Base-by-base conservation (phyloP, 2,329 filamentous ascomycete genomes). In the Colletotrichum sp. region DNA sequence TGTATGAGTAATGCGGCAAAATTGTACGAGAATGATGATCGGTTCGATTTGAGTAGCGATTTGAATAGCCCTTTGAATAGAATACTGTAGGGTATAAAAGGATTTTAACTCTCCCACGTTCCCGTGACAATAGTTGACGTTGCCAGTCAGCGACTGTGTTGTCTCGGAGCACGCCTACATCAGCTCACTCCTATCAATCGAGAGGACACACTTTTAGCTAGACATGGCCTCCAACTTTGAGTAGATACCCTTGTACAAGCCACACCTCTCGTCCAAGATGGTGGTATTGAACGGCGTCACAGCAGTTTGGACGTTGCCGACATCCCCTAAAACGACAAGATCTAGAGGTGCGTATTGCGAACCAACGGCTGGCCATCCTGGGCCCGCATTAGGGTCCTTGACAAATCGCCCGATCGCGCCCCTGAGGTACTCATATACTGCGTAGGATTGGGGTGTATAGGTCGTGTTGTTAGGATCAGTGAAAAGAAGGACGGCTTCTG, bases 401-500 rank as follows among this genome's bases (percentile, higher is more conserved):
- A 80, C 77, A 36, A 83, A 82, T 9, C 55, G 60, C 6, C 79
- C 81, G 15, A 81, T 77, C 12, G 78, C 76, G 13, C 77, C 76
- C 7, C 82, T 78, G 5, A 81, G 59, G 55, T 79, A 79, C n/a
- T 77, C 79, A 16, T 77, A 79, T 28, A 81, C 77, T 1, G 76
- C 75, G 65, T 80, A 81, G 36, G 80, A 68, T 18, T 79, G 68
- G 1, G 81, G 75, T 24, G 78, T 77, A 13, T 80, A 67, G 3
- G 66, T 39, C 8, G 77, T 15, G 16, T 77, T 79, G 2, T 76
- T 77, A 2, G 79, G 78, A 21, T 78, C 59, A 24, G 57, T 64
- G 69, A 82, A 81, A 6, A 83, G 79, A 12, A 82, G 76, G 2
- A 72, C 15, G 13, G 80, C 70, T 9, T 83, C 82, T 7, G 77